These are phyloP conservation scores for Pichia sporocuriosa DNA, from an alignment of 805 yeast genomes.

Conservation along the genomic window DNA sequence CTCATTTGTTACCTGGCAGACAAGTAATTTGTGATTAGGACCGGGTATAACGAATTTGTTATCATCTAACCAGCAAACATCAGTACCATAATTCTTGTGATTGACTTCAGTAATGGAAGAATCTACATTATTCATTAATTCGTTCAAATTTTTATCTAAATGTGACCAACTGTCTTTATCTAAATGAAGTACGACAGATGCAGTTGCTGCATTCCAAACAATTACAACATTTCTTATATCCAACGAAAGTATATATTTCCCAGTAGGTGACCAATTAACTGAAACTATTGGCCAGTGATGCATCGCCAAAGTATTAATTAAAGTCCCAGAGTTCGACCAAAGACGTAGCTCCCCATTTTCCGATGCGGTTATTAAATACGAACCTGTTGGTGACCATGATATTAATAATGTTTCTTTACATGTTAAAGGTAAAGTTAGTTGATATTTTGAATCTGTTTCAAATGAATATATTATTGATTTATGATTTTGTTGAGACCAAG, in stretches of 20 bases:
- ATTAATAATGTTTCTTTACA: conserved; percentile 29
- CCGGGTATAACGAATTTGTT: conserved; percentile 69
- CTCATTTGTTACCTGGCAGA: conserved; percentile 39
- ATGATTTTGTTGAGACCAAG: conserved; percentile 42
- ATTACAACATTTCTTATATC: conserved; percentile 50
- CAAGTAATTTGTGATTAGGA: conserved; percentile 42
- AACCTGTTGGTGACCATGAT: conserved; percentile 64
- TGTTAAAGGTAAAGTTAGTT: conserved; percentile 20
- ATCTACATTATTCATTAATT: conserved; percentile 4
- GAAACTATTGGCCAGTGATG: conserved; percentile 50
- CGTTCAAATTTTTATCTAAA: conserved; percentile 4
- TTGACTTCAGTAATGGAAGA: neutral
- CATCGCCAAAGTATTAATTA: conserved; percentile 47
- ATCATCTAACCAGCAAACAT: conserved; percentile 69
- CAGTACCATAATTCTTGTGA: conserved; percentile 35
- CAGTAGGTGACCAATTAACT: conserved; percentile 54
- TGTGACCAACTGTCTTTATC: conserved; percentile 24
- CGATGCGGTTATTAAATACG: conserved; percentile 53
- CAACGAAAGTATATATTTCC: conserved; percentile 48
- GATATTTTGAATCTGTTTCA: conserved; percentile 12
- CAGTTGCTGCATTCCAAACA: conserved; percentile 61
- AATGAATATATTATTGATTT: conserved; percentile 24
- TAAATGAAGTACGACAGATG: conserved; percentile 41
- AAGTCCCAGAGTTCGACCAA: conserved; percentile 70
- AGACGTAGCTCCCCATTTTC: conserved; percentile 67